Evolutionary conservation across 495 filamentous ascomycete species (phyloP).

Genomic region (Rusavskia elegans): DNA sequence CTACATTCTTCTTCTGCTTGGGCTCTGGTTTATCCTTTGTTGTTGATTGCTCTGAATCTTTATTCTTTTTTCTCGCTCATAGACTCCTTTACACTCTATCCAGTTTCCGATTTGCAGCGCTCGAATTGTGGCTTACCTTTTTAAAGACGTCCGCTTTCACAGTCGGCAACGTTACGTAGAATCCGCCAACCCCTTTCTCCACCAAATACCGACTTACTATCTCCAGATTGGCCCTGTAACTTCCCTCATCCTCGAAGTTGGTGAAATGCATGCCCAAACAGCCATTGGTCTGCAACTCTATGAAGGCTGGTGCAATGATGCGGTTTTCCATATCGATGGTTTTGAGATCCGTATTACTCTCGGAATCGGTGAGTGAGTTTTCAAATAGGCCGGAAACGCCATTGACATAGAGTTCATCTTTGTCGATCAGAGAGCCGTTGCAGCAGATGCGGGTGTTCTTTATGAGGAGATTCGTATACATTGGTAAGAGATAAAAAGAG

Average conservation of each 20-base stretch:
- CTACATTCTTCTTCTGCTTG: too few relatives aligned
- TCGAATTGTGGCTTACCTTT: slow-evolving; percentile 18
- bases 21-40: too few relatives aligned
- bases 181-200: slow-evolving; percentile 67
- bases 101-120: too few relatives aligned
- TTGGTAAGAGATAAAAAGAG: background rate
- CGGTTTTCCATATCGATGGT: slow-evolving; percentile 59
- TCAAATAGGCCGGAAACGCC: slow-evolving; percentile 22
- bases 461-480: slow-evolving; percentile 9
- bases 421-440: slow-evolving; percentile 20
- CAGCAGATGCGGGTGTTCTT: slow-evolving; percentile 26
- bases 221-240: slow-evolving; percentile 50
- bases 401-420: slow-evolving; percentile 20
- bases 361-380: slow-evolving; percentile 16
- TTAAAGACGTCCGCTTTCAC: slow-evolving; percentile 67
- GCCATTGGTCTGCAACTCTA: slow-evolving; percentile 78
- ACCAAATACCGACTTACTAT: slow-evolving; percentile 52
- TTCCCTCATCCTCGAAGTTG: slow-evolving; percentile 43
- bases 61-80: too few relatives aligned
- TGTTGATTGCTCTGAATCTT: too few relatives aligned
- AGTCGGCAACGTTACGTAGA: slow-evolving; percentile 46
- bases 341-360: slow-evolving; percentile 17
- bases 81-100: too few relatives aligned
- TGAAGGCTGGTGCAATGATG: slow-evolving; percentile 65
- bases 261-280: slow-evolving; percentile 81